A percentile compares a stretch with the other conserved stretches of the same genome.
phyloP scores from a whole-genome alignment of 495 filamentous ascomycete species.

The Lasiosphaeriaceae sp. region DNA sequence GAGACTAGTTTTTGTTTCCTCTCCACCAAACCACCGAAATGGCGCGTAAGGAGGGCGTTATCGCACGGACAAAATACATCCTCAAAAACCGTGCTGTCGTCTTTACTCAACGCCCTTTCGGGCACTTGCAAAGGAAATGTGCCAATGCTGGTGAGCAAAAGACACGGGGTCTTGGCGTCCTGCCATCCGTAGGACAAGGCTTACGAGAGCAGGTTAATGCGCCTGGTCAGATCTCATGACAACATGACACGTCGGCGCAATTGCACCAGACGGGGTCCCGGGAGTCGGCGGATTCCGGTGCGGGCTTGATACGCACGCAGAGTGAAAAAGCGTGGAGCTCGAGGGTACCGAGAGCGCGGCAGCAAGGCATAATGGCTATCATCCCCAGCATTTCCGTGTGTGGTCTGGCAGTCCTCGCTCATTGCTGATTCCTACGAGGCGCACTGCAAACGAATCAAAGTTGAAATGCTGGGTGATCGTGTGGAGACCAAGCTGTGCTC shows the following conservation, averaged over 20 bases:
- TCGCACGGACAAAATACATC: slow-evolving; percentile 77
- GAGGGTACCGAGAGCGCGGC: slow-evolving; percentile 33
- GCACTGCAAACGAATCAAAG: slow-evolving; percentile 14
- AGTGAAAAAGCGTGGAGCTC: neutral
- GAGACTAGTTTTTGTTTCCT: slow-evolving; percentile 88
- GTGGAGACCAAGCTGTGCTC: slow-evolving; percentile 38
- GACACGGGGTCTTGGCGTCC: slow-evolving; percentile 57
- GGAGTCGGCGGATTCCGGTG: slow-evolving; percentile 22
- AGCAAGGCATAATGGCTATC: slow-evolving; percentile 29
- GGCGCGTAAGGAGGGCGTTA: slow-evolving; percentile 51
- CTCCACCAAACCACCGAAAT: slow-evolving; percentile 37
- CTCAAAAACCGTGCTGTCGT: slow-evolving; percentile 71
- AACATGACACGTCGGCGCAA: slow-evolving; percentile 35
- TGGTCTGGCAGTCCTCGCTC: slow-evolving; percentile 36
- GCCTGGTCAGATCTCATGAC: slow-evolving; percentile 56
- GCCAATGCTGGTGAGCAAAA: slow-evolving; percentile 26
- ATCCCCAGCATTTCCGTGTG: slow-evolving; percentile 36
- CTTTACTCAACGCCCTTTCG: slow-evolving; percentile 39
- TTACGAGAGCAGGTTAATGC: slow-evolving; percentile 69
- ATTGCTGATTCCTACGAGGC: slow-evolving; percentile 45
- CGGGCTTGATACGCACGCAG: slow-evolving; percentile 25
- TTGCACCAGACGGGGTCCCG: slow-evolving; percentile 41
- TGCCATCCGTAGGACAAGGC: slow-evolving; percentile 45
- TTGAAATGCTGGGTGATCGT: slow-evolving; percentile 33
- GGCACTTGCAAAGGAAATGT: slow-evolving; percentile 34